These are phyloP conservation scores for Mariannaea sp. DNA, from an alignment of 2,329 filamentous ascomycete genomes.

Conservation along the genomic window DNA sequence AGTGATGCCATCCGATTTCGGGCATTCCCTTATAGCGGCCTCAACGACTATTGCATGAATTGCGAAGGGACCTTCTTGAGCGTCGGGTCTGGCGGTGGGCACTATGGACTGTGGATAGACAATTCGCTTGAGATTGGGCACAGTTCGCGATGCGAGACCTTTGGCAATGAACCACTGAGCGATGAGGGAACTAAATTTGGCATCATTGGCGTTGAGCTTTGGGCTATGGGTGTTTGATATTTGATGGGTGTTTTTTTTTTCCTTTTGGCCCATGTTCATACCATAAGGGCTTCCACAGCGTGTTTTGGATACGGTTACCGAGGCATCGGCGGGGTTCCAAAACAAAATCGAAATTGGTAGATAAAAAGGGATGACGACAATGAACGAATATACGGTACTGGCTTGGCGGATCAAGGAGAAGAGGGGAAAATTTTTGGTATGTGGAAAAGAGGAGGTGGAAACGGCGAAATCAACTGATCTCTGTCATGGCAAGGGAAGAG, in stretches of 20 bases:
- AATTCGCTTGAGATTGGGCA: conserved; percentile 82
- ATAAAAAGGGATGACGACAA: not conserved
- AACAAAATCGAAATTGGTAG: not conserved
- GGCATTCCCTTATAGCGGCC: conserved; percentile 92
- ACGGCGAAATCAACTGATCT: not conserved
- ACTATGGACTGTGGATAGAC: conserved; percentile 93
- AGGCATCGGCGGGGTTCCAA: not conserved
- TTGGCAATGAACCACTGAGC: conserved; percentile 91
- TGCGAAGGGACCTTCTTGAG: conserved; percentile 86
- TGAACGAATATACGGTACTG: not conserved
- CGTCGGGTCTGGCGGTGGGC: conserved; percentile 85
- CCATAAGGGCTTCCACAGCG: too few relatives aligned
- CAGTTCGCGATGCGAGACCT: conserved; percentile 84
- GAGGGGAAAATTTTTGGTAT: not conserved
- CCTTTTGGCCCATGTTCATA: too few relatives aligned
- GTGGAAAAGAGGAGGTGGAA: not conserved
- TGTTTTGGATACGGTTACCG: too few relatives aligned
- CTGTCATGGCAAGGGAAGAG: not conserved
- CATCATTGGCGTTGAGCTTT: conserved; percentile 87
- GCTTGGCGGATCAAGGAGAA: not conserved
- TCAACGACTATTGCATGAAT: conserved; percentile 96
- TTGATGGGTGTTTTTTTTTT: too few relatives aligned
- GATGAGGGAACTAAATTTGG: conserved; percentile 93
- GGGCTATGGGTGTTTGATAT: conserved; percentile 74
- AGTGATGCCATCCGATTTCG: conserved; percentile 89